phyloP scores from a whole-genome alignment of 495 filamentous ascomycete species.

The Aspergillus funiculosus region DNA sequence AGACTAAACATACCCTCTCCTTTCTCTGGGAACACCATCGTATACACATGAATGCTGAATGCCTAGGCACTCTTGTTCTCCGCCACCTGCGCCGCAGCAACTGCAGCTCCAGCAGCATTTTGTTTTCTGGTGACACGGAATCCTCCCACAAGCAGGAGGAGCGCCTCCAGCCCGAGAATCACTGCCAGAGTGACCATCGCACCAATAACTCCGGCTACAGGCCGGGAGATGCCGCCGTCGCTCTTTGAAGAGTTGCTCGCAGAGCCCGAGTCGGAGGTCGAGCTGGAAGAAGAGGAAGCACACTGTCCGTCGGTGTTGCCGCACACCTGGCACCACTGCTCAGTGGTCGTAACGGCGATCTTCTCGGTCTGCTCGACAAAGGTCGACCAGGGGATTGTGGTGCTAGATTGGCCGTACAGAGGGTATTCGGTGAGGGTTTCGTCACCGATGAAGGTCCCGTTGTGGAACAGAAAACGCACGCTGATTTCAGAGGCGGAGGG shows the following conservation, averaged over 20 bases:
- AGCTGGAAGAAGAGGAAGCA: slow-evolving; percentile 16
- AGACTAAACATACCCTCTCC: no score
- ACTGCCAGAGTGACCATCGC: slow-evolving; percentile 57
- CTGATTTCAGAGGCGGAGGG: slow-evolving; percentile 31
- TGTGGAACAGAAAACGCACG: slow-evolving; percentile 52
- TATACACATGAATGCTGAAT: neutral
- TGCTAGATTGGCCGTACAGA: slow-evolving; percentile 37
- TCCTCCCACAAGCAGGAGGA: slow-evolving; percentile 38
- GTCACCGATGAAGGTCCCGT: slow-evolving; percentile 38
- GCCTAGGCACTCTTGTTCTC: slow-evolving; percentile 12
- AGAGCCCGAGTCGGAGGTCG: slow-evolving; percentile 14
- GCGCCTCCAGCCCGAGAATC: slow-evolving; percentile 41
- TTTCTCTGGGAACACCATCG: neutral
- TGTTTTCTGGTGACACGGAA: slow-evolving; percentile 41
- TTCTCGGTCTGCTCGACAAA: slow-evolving; percentile 38
- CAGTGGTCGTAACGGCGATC: slow-evolving; percentile 35
- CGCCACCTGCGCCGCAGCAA: slow-evolving; percentile 10
- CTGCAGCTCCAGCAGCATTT: slow-evolving; percentile 5
- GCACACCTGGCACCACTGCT: slow-evolving; percentile 44
- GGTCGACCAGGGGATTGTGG: slow-evolving; percentile 36
- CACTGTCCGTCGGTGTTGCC: slow-evolving; percentile 40
- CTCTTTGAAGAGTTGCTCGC: slow-evolving; percentile 8
- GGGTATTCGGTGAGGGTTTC: slow-evolving; percentile 30
- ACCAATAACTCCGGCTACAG: slow-evolving; percentile 55
- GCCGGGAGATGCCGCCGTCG: slow-evolving; percentile 28